Percentiles rank a stretch among this genome's conserved stretches.
Conservation (phyloP, 2,329 filamentous ascomycete genomes). For the Stagonosporopsis chrysanthemi region DNA sequence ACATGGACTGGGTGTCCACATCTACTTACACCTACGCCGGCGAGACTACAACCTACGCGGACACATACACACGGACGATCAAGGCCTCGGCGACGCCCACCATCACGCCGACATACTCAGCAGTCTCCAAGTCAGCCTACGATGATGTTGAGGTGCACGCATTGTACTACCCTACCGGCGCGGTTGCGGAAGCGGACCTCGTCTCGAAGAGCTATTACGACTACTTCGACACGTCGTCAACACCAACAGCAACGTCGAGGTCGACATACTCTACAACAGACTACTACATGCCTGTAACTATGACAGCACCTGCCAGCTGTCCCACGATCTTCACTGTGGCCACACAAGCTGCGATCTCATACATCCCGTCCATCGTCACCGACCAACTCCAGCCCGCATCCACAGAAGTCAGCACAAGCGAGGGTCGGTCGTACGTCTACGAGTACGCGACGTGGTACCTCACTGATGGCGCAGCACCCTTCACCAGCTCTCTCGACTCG, state of each 20-base stretch:
- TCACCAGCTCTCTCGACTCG: constrained; percentile 27
- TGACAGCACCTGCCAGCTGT: constrained; percentile 41
- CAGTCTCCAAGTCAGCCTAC: constrained; percentile 16
- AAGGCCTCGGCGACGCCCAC: constrained; percentile 38
- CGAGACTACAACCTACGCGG: constrained; percentile 14
- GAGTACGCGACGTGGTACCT: constrained; percentile 40
- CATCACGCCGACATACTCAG: constrained; percentile 27
- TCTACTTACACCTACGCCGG: constrained; percentile 24
- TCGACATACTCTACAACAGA: constrained; percentile 18
- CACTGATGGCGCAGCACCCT: constrained; percentile 35
- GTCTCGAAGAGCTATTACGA: constrained; percentile 17
- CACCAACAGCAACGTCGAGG: constrained; percentile 13
- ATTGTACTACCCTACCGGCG: constrained; percentile 33
- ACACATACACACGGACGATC: constrained; percentile 27
- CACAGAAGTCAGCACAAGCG: constrained; percentile 18
- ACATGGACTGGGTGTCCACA: constrained; percentile 25
- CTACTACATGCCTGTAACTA: constrained; percentile 42
- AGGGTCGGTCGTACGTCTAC: constrained; percentile 10
- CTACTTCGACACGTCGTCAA: constrained; percentile 20
- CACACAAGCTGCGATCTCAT: constrained; percentile 25
- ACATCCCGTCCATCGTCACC: constrained; percentile 33
- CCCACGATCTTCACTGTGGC: constrained; percentile 34
- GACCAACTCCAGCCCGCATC: constrained; percentile 38
- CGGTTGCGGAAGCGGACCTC: constrained; percentile 37
- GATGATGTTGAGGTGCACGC: constrained; percentile 28